Percentiles rank a stretch among this genome's conserved stretches.
Conservation (phyloP, 2,329 filamentous ascomycete species). For the Trichoderma afroharzianum region DNA sequence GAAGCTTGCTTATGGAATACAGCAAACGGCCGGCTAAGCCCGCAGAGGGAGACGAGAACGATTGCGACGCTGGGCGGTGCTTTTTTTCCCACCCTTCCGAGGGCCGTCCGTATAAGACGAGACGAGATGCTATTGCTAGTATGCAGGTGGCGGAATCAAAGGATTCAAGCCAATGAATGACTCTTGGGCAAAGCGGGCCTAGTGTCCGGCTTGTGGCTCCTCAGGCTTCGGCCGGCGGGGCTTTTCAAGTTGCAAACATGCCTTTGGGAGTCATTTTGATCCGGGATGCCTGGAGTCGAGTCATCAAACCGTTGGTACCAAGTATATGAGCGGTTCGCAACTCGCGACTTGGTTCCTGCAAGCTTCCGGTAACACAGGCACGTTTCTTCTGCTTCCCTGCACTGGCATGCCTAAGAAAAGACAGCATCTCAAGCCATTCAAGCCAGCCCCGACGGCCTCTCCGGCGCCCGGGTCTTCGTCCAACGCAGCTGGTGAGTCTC, state of each 20-base stretch:
- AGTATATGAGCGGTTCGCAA: slow-evolving; percentile 12
- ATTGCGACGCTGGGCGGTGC: not conserved
- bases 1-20: not conserved
- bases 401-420: slow-evolving; percentile 62
- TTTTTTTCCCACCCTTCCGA: not conserved
- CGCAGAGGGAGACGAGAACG: not conserved
- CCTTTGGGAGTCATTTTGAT: not conserved
- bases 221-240: slow-evolving; percentile 2
- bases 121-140: not conserved
- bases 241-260: not conserved
- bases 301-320: not conserved
- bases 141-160: not conserved
- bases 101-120: not conserved
- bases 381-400: not conserved
- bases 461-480: slow-evolving; percentile 33
- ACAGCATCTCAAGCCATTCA: slow-evolving; percentile 52
- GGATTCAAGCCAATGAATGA: not conserved
- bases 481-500: slow-evolving; percentile 27
- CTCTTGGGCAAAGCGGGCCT: slow-evolving; percentile 1
- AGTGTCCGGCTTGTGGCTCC: slow-evolving; percentile 8
- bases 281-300: slow-evolving; percentile 4
- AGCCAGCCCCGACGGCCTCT: slow-evolving; percentile 54
- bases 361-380: slow-evolving; percentile 13
- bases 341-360: slow-evolving; percentile 15
- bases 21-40: not conserved